These are phyloP conservation scores for Tinospora cordifolia DNA, from an alignment of 164 flowering plant genomes.

Conservation along the genomic window DNA sequence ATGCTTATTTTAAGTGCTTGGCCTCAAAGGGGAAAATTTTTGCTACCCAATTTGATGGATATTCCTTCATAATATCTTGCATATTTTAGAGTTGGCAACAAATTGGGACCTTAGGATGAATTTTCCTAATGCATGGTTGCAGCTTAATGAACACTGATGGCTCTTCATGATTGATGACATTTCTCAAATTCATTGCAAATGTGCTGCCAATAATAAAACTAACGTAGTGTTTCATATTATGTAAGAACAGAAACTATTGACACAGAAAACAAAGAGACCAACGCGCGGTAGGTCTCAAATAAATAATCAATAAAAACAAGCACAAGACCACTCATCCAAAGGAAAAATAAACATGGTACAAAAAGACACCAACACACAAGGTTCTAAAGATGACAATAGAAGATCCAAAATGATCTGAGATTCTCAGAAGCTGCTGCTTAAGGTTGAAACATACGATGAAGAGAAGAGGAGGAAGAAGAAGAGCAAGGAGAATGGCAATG, in stretches of 20 bases:
- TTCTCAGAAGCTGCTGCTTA: conserved; percentile 17
- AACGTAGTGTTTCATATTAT: neutral
- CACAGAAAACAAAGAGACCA: neutral
- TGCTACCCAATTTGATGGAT: neutral
- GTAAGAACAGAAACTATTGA: neutral
- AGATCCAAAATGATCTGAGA: conserved; percentile 13
- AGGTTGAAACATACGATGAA: conserved; percentile 36
- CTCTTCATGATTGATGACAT: neutral
- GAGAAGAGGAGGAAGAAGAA: conserved; percentile 29
- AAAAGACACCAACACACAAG: neutral
- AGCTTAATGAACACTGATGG: no score
- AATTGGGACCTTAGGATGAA: no score
- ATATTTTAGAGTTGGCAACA: no score
- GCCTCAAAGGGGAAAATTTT: neutral
- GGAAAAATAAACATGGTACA: neutral
- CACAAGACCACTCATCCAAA: neutral
- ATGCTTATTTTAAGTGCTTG: neutral
- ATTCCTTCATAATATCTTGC: no score
- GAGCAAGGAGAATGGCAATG: conserved; percentile 28
- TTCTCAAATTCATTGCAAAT: neutral
- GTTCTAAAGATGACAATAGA: neutral
- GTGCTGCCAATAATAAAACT: neutral
- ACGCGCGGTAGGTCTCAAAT: neutral
- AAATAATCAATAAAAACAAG: neutral
- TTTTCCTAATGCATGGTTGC: no score